Evolutionary conservation across 305 asterid genomes (phyloP).

Genomic region (Fraxinus albicans): DNA sequence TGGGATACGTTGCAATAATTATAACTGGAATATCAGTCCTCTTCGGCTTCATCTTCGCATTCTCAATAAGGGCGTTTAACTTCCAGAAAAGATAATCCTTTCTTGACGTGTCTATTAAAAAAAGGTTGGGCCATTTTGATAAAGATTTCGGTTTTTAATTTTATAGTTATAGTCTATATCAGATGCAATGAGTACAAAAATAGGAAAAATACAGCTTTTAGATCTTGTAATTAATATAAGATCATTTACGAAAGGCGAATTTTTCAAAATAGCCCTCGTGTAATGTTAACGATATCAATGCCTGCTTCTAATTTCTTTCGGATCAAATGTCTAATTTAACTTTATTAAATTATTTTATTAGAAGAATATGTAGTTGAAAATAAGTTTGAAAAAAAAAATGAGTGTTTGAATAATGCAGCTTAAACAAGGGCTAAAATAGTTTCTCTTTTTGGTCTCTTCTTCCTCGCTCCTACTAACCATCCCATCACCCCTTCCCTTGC

Average conservation of each 20-base stretch:
- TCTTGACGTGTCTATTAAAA: not conserved
- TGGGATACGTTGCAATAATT: constrained; percentile 63
- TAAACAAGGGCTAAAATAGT: not conserved
- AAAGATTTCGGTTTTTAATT: not conserved
- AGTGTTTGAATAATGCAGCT: not conserved
- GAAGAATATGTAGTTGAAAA: not conserved
- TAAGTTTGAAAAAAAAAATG: too few relatives aligned
- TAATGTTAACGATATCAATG: not conserved
- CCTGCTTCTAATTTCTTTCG: not conserved
- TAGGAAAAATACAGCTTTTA: not conserved
- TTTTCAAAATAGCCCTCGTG: not conserved
- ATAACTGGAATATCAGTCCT: constrained; percentile 49
- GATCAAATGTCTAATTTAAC: not conserved
- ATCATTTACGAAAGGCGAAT: not conserved
- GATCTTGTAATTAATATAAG: not conserved
- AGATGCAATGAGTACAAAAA: not conserved
- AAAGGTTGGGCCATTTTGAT: not conserved
- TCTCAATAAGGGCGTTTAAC: constrained; percentile 65
- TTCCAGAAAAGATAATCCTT: constrained; percentile 60
- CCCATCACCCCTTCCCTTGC: not conserved
- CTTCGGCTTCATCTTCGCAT: constrained; percentile 71
- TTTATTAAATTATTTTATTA: too few relatives aligned
- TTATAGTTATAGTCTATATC: not conserved
- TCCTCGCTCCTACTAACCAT: not conserved
- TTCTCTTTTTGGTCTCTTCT: not conserved